phyloP scores from a whole-genome alignment of 805 yeast genomes.

The Lachancea cidri region DNA sequence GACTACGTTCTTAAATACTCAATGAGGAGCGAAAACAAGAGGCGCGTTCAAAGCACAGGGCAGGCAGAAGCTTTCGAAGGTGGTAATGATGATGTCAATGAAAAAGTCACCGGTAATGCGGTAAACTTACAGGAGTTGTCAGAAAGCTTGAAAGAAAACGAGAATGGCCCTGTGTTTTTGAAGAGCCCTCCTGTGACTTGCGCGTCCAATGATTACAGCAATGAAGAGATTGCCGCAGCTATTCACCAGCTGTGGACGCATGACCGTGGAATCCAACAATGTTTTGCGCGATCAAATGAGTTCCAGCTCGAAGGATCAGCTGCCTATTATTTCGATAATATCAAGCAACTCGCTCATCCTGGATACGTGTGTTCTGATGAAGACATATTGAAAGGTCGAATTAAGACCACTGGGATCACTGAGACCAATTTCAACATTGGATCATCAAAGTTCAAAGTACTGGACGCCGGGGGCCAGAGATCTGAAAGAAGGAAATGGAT shows the following conservation, averaged over 20 bases:
- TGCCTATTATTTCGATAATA: slow-evolving; percentile 70
- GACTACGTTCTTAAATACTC: slow-evolving; percentile 61
- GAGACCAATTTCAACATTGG: slow-evolving; percentile 75
- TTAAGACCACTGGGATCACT: slow-evolving; percentile 93
- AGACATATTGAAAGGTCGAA: slow-evolving; percentile 85
- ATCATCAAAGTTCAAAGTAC: slow-evolving; percentile 61
- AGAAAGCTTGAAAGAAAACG: slow-evolving; percentile 21
- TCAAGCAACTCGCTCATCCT: slow-evolving; percentile 57
- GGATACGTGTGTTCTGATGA: slow-evolving; percentile 67
- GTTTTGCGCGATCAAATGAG: slow-evolving; percentile 58
- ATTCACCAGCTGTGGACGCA: slow-evolving; percentile 62
- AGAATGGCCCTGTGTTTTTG: slow-evolving; percentile 15
- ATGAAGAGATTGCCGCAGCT: slow-evolving; percentile 65
- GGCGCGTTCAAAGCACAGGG: slow-evolving; percentile 55
- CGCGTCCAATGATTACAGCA: slow-evolving; percentile 17
- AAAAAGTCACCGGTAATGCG: slow-evolving; percentile 15
- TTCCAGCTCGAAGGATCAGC: slow-evolving; percentile 86
- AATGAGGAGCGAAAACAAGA: slow-evolving; percentile 46
- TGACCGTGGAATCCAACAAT: slow-evolving; percentile 60
- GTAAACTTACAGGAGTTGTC: slow-evolving; percentile 21
- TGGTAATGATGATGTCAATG: slow-evolving; percentile 13
- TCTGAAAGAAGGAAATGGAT: slow-evolving; percentile 92
- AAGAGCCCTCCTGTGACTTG: slow-evolving; percentile 6
- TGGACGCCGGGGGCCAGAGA: slow-evolving; percentile 97
- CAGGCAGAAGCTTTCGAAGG: slow-evolving; percentile 32